phyloP scores from a whole-genome alignment of 2,329 filamentous ascomycete genomes.

The Penicillium brasilianum region DNA sequence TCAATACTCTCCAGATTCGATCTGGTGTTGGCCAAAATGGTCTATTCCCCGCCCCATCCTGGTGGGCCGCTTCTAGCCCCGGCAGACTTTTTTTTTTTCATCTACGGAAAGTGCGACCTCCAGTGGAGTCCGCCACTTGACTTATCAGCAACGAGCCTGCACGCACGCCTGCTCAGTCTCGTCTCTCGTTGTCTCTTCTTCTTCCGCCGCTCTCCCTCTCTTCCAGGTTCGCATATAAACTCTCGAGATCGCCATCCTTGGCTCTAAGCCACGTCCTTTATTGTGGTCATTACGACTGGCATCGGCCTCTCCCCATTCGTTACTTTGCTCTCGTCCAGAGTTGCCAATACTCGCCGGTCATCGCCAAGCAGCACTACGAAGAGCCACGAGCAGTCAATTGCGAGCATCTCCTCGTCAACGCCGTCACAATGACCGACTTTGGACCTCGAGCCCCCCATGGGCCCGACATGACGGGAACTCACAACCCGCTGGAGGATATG shows the following conservation, averaged over 20 bases:
- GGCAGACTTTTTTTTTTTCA: constrained; percentile 4
- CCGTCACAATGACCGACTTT: constrained; percentile 43
- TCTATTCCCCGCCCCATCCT: background rate
- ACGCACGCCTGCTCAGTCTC: constrained; percentile 8
- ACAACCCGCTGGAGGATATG: constrained; percentile 57
- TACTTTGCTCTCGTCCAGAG: constrained; percentile 2
- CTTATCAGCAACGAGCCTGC: constrained; percentile 20
- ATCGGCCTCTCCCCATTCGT: background rate
- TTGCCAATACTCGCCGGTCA: constrained; percentile 20
- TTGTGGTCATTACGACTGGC: constrained; percentile 10
- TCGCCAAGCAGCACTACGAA: constrained; percentile 2
- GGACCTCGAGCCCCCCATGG: constrained; percentile 53
- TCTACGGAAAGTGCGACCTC: constrained; percentile 1
- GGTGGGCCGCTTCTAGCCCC: constrained; percentile 1
- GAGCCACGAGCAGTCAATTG: constrained; percentile 7
- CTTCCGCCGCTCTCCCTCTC: background rate
- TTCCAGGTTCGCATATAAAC: constrained; percentile 10
- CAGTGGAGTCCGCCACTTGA: constrained; percentile 22
- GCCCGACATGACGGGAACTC: constrained; percentile 52
- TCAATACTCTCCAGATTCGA: constrained; percentile 2
- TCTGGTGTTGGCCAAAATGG: constrained; percentile 5
- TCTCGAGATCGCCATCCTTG: constrained; percentile 10
- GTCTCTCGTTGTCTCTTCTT: constrained; percentile 1
- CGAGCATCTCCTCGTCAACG: background rate
- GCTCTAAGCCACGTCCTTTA: constrained; percentile 12